These are phyloP conservation scores for Dioszegia hungarica DNA, from an alignment of 768 basidiomycete genomes.

Conservation along the genomic window DNA sequence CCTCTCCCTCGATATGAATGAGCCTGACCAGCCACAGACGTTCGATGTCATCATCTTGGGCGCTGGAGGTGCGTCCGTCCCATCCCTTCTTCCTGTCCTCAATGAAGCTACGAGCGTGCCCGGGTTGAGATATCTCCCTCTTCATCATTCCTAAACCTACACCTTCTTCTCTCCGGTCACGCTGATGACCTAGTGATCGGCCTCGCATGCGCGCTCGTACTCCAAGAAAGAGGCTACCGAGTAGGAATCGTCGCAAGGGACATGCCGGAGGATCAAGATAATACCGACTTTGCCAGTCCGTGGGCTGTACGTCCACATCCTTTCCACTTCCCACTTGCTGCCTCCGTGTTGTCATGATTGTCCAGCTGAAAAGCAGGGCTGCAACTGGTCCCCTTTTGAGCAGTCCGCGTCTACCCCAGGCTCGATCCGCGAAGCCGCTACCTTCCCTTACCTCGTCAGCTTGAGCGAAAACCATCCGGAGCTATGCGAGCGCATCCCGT, in stretches of 20 bases:
- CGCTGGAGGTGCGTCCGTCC: no score
- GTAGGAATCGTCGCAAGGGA: slow-evolving; percentile 46
- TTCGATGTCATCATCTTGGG: no score
- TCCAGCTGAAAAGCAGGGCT: slow-evolving; percentile 28
- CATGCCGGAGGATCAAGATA: slow-evolving; percentile 43
- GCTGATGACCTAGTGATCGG: slow-evolving; percentile 50
- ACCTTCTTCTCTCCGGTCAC: no score
- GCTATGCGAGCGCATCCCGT: slow-evolving; percentile 28
- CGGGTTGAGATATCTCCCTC: no score
- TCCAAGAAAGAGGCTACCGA: slow-evolving; percentile 30
- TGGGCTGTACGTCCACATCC: slow-evolving; percentile 45
- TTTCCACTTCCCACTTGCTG: no score
- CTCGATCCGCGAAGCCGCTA: slow-evolving; percentile 25
- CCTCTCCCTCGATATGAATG: no score
- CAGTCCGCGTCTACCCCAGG: slow-evolving; percentile 9
- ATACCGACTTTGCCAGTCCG: slow-evolving; percentile 45
- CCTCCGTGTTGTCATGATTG: not conserved
- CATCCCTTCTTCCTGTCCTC: no score
- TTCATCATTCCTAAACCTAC: no score
- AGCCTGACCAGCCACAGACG: no score
- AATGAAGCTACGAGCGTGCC: no score
- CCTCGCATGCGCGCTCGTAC: slow-evolving; percentile 42
- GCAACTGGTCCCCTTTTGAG: slow-evolving; percentile 46
- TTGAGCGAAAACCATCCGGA: slow-evolving; percentile 36
- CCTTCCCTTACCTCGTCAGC: slow-evolving; percentile 26